Base-by-base conservation (phyloP, 2,329 filamentous ascomycete genomes). In the Diaporthe sp. region DNA sequence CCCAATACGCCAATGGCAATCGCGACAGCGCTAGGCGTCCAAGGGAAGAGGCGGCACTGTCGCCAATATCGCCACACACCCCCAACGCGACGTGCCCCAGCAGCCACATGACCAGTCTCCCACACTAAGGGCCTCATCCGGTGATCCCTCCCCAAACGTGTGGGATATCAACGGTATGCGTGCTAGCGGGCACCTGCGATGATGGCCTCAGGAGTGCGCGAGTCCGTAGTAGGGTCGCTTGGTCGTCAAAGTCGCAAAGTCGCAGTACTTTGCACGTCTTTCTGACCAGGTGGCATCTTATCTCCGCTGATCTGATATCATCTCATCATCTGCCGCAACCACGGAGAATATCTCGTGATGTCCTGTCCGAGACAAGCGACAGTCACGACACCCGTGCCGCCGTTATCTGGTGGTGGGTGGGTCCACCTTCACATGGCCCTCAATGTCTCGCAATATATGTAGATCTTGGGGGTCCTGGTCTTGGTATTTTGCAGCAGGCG, bases 1-100 rank as follows among this genome's bases (percentile, higher is more conserved):
- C 13, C 47, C 47, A 44, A 15, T 42, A 61, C 47, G 56, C 74
- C 74, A 75, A 75, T 75, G 51, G 42, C 32, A 63, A 70, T 70
- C 68, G 74, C 74, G 37, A 68, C 39, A 55, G 74, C 74, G 71
- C 71, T 73, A 75, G 73, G 47, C 65, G 22, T 68, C 42, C 44
- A 50, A 50, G 35, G n/a, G 59, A 68, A 70, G 37, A 53, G 63
- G 69, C 53, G 35, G 50, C 55, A 37, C 39, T 56, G 72, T 75
- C 74, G 72, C 74, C 71, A 75, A 56, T 56, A 66, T 75, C 73
- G 73, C 73, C 73, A 73, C 70, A 71, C 74, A 69, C 71, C 58
- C 55, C 47, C 50, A 53, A 32, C 58, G 59, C 59, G 68, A 71
- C 53, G 51, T 69, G 37, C 58, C 68, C 51, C 68, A 68, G 50